phyloP scores from a whole-genome alignment of 2,329 filamentous ascomycete species.

The Colletotrichum gigasporum region DNA sequence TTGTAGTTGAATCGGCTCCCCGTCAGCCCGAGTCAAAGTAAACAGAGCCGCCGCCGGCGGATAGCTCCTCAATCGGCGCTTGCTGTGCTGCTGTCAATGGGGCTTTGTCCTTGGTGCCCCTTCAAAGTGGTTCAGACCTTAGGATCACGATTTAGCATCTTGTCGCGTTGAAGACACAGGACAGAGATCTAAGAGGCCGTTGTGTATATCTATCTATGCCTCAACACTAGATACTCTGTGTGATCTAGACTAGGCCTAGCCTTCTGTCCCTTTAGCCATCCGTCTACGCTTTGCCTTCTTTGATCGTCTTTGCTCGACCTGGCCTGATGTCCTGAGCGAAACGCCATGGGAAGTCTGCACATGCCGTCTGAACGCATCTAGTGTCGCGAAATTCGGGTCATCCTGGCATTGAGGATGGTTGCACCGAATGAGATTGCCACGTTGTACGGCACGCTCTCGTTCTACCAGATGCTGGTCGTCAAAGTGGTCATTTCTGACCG shows the following conservation, averaged over 20 bases:
- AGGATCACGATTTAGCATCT: no score
- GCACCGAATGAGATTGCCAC: conserved; percentile 28
- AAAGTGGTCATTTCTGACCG: conserved; percentile 36
- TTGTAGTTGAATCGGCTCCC: no score
- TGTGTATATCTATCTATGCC: background rate
- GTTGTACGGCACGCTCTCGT: conserved; percentile 27
- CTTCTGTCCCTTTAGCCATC: background rate
- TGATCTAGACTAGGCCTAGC: background rate
- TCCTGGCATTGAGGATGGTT: conserved; percentile 32
- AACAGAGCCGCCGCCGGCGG: no score
- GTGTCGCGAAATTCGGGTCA: background rate
- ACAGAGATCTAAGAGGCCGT: no score
- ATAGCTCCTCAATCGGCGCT: no score
- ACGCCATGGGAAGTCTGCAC: background rate
- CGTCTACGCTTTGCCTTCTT: background rate
- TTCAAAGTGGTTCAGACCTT: no score
- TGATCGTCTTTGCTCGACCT: background rate
- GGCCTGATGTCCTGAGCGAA: background rate
- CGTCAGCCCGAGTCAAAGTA: no score
- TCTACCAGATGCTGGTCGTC: conserved; percentile 33
- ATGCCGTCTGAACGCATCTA: background rate
- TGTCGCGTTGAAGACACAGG: no score
- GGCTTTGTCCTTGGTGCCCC: no score
- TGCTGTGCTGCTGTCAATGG: no score
- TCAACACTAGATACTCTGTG: background rate